Evolutionary conservation across 371 early-diverging fungal genomes (phyloP), one percentile per base, ranked within the genome.

Genomic region (Mucor plumbeus): DNA sequence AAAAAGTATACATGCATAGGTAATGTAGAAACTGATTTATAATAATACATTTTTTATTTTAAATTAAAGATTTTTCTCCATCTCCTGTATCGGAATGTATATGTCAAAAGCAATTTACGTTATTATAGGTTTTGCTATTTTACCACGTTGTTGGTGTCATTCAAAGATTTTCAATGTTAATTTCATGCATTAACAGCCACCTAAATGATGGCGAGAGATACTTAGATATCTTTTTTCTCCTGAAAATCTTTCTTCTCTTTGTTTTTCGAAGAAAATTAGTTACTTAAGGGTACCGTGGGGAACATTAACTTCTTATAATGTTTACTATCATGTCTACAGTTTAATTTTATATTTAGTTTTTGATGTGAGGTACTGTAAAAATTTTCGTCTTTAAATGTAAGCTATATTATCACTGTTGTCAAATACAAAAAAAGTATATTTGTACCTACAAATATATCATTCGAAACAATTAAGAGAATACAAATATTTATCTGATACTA

Each of bases 161-260:
- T 21, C 5, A 26, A 26, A 47, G 15, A 8, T 19, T 48, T 48
- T 1, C 15, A 41, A 7, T 38, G n/a, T 17, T 44, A n/a, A 44
- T 17, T 8, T 11, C 1, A 38, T 11, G 1, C 38, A 26, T 50
- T 8, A 21, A 19, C 19, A 50, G 5, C n/a, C 44, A n/a, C 50
- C 50, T 50, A 26, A 26, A 50, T 50, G 50, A 21, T 50, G 21
- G 50, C 50, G 50, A 10, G 50, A 50, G 21, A 50, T 50, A 50
- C 1, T 50, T 48, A 21, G n/a, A 19, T 6, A 9, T 9, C 3
- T 48, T 19, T 8, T 19, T 41, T 50, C 50, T 50, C 50, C 50
- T 50, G 50, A 50, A 50, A 50, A 21, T 50, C 21, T 21, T 21
- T 7, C 50, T 48, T 48, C 50, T 50, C 11, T 19, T 26, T 8